Base-by-base conservation (phyloP, 1,284 basidiomycete species). In the Moesziomyces aphidis region DNA sequence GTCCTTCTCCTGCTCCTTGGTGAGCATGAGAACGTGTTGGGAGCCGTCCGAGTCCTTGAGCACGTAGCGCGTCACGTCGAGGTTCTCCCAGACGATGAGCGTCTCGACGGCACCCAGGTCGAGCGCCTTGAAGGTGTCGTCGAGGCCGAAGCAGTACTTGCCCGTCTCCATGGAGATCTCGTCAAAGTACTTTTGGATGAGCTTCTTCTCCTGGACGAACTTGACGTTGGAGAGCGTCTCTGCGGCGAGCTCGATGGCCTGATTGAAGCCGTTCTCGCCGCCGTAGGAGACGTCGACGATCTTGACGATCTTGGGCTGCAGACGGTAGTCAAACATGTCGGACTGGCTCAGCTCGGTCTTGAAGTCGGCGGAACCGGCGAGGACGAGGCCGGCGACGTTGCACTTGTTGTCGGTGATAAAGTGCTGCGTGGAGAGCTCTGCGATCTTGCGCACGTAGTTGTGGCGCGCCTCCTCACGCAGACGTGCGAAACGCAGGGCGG, bases 401-500 rank as follows among this genome's bases (percentile, higher is more conserved):
- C 98, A 95, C 86, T 97, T 97, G 88, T 99, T 97, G 86, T 91
- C 91, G 50, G 95, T 95, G 86, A 99, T 97, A 85, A 94, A 99
- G 86, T 98, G 95, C 86, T 98, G 95, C 10, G 98, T 95, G 3
- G 97, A 95, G 61, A 91, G 88, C 86, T 99, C 96, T 57, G 96
- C 95, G 64, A 99, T 95, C 87, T 99, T 99, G 80, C 97, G 93
- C 53, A 99, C 95, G 85, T 99, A 99, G 87, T 99, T 99, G 90
- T 99, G 96, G 61, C 97, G 91, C 83, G 97, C 97, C 87, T 99
- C 97, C 84, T 98, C 97, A 86, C 97, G 93, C 63, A 99, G 90
- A 90, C 97, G 96, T 45, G 96, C 94, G 90, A 99, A 99, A 93
- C 97, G 97, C 57, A 99, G 89, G 31, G 97, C 97, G 67, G 97